Evolutionary conservation across 1,139 yeast species (phyloP).

Genomic region (Yamadazyma dendronema): DNA sequence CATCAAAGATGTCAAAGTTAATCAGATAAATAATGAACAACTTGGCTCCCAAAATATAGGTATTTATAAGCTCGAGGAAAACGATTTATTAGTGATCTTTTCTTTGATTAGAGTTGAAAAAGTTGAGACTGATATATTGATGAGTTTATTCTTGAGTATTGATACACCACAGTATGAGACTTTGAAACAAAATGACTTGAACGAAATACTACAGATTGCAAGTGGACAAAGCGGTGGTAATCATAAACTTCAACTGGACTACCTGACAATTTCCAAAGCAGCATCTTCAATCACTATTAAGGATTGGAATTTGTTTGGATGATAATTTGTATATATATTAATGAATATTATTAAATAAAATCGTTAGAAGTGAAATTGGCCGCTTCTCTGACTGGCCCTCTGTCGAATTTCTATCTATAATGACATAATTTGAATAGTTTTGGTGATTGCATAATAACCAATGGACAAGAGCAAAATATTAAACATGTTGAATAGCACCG

Average conservation of each 20-base stretch:
- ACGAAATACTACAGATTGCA: conserved; percentile 10
- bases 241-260: too few species aligned
- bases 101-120: conserved; percentile 52
- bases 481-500: conserved; percentile 19
- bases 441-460: conserved; percentile 17
- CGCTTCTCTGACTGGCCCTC: too few species aligned
- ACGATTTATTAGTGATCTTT: conserved; percentile 18
- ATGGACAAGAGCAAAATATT: conserved; percentile 16
- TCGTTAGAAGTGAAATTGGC: too few species aligned
- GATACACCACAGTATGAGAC: conserved; percentile 3
- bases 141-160: conserved; percentile 29
- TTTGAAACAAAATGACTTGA: conserved; percentile 1
- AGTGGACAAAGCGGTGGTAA: too few species aligned
- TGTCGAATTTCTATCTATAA: not conserved
- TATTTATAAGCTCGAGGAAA: conserved; percentile 5
- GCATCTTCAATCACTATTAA: conserved; percentile 28
- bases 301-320: too few species aligned
- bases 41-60: conserved; percentile 3
- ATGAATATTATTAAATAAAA: too few species aligned
- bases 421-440: conserved; percentile 1
- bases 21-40: not conserved
- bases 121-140: conserved; percentile 59
- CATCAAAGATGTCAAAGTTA: conserved; percentile 3
- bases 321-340: too few species aligned
- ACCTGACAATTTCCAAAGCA: conserved; percentile 19